Base-by-base conservation (phyloP, 192 early-diverging fungal genomes). In the Podochytrium sp. region DNA sequence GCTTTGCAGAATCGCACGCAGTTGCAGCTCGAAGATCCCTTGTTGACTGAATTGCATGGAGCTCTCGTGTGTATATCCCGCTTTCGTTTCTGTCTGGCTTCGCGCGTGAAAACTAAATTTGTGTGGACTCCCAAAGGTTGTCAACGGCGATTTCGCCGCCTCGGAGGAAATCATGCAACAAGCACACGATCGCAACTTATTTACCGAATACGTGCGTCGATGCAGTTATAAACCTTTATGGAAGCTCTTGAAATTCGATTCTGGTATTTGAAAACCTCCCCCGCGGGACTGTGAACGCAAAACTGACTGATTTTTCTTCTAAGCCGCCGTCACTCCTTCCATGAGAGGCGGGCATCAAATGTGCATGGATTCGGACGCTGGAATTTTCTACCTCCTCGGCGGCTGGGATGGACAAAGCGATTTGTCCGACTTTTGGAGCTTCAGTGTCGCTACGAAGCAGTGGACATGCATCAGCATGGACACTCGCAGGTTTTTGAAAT, bases 271-370 rank as follows among this genome's bases (percentile, higher is more conserved):
- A 3, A 32, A n/a, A 38, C 55, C 29, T 57, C 2, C 43, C 43
- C 10, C 10, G 10, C n/a, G 52, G 30, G 23, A 55, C 5, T 23
- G 43, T 12, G 20, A 20, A 47, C 43, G 20, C 29, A 14, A 29
- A 14, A 57, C 20, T 29, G 10, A 57, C 23, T 57, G 6, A 10
- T 57, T 53, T 71, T 71, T 61, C 23, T 57, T 37, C 27, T 71
- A 55, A 68, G 63, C 38, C 2, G 27, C 27, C 10, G 78, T 63
- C 35, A 59, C 67, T 41, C 81, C 85, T 27, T 77, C 58, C 51
- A 87, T 90, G 35, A 84, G 97, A 49, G 96, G 96, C 50, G 97
- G 96, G 4, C 97, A 99, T 80, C 97, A 98, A 77, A 96, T 98
- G 96, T 94, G 92, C 71, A 89, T 98, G 29, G 95, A 99, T 76